Base-by-base conservation (phyloP, 2,329 filamentous ascomycete species). In the Aspergillus cejpii region DNA sequence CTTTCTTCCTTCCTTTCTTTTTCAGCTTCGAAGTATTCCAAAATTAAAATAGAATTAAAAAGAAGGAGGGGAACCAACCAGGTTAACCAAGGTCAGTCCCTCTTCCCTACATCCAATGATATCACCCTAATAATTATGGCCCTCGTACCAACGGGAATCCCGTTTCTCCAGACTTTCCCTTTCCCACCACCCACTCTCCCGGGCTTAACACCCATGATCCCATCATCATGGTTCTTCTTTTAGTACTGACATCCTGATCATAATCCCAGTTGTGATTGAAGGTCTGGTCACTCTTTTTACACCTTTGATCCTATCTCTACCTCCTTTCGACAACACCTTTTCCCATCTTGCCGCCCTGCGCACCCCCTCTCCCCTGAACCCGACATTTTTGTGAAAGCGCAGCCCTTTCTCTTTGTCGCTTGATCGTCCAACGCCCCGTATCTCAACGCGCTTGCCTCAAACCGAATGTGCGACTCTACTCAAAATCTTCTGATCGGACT, bases 381-480 rank as follows among this genome's bases (percentile, higher is more conserved):
- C 51, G 43, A 47, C 41, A 37, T 28, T 41, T n/a, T 44, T 39
- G 49, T 41, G 43, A 38, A 27, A 41, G 59, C 60, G 55, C 60
- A 50, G 54, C 49, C 49, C 39, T 46, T 45, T 44, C 44, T 37
- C 39, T 45, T 45, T 31, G 42, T 51, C 50, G 47, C 50, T 47
- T 48, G 45, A 38, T 44, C 23, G 24, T n/a, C 38, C 42, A 41
- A 49, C 41, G 49, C 33, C 43, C n/a, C 41, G 36, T 41, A 47
- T 48, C 44, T 39, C 40, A 42, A 52, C 43, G 44, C 51, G 49
- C 48, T 47, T 45, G 45, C 44, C 50, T 62, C 54, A 58, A 34
- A 64, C 57, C 59, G 60, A 64, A 66, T 67, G 64, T 65, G 60
- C 59, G 54, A 64, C 56, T 56, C 43, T 51, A 58, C 44, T 42